Percentiles rank a stretch among this genome's conserved stretches.
phyloP scores from a whole-genome alignment of 225 moss, liverwort and hornwort genomes.

The Pseudoscleropodium purum region DNA sequence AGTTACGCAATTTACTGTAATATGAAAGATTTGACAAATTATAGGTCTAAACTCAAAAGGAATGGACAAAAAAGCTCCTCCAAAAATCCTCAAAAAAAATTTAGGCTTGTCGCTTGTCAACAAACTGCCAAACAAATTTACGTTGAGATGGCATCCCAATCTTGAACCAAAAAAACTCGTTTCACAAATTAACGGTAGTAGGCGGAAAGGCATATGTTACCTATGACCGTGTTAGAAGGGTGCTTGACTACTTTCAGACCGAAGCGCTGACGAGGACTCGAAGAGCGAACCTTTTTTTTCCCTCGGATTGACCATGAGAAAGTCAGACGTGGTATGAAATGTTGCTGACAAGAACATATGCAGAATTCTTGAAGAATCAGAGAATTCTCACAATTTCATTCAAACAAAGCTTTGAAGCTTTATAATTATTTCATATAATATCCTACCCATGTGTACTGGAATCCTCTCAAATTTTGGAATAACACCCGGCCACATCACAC shows the following conservation, averaged over 20 bases:
- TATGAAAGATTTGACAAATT: not conserved
- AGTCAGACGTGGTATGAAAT: not conserved
- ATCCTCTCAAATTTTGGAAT: not conserved
- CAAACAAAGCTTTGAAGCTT: not conserved
- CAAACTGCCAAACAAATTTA: not conserved
- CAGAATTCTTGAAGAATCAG: not conserved
- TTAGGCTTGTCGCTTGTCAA: no score
- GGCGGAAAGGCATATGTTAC: no score
- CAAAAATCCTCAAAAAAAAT: not conserved
- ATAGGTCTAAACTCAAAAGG: rapidly evolving
- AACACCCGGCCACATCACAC: not conserved
- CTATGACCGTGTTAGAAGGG: not conserved
- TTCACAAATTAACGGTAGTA: not conserved
- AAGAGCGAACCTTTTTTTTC: not conserved
- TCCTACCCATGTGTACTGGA: not conserved
- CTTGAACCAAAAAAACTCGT: not conserved
- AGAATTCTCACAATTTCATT: not conserved
- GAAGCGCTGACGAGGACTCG: rapidly evolving
- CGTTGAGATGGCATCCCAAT: rapidly evolving
- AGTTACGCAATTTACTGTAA: no score
- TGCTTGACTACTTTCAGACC: no score
- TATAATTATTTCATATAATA: not conserved
- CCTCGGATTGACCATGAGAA: not conserved
- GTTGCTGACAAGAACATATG: not conserved
- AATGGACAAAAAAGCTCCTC: not conserved